phyloP scores from a whole-genome alignment of 2,329 filamentous ascomycete species.

The Pyrenophora tritici-repentis region DNA sequence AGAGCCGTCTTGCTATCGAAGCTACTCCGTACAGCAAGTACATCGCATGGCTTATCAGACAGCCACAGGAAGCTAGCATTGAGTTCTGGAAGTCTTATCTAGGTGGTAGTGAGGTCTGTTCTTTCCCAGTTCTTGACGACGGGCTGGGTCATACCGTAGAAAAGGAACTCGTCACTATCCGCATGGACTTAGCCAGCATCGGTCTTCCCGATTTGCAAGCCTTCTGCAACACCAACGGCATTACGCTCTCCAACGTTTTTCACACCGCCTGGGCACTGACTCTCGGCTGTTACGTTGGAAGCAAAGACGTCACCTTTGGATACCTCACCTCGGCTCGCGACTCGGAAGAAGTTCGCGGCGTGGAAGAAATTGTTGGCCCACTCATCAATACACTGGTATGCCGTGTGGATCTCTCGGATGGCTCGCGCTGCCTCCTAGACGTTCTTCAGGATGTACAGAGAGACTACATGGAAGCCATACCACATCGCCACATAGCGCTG shows the following conservation, averaged over 20 bases:
- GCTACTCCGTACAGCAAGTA: conserved; percentile 42
- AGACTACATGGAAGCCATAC: conserved; percentile 54
- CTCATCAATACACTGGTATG: conserved; percentile 55
- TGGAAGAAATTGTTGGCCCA: conserved; percentile 53
- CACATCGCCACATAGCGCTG: conserved; percentile 51
- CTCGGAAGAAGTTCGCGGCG: conserved; percentile 43
- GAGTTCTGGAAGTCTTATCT: conserved; percentile 43
- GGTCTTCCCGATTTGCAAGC: conserved; percentile 34
- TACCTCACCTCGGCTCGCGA: conserved; percentile 52
- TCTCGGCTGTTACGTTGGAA: conserved; percentile 46
- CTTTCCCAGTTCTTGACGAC: conserved; percentile 40
- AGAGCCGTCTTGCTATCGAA: conserved; percentile 24
- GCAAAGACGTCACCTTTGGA: conserved; percentile 51
- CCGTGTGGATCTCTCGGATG: conserved; percentile 46
- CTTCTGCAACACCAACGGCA: conserved; percentile 50
- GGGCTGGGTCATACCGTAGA: conserved; percentile 15
- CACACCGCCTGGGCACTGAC: conserved; percentile 50
- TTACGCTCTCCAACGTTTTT: conserved; percentile 56
- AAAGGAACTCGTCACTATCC: conserved; percentile 33
- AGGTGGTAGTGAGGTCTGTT: conserved; percentile 37
- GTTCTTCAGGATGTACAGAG: conserved; percentile 51
- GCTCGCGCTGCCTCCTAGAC: conserved; percentile 42
- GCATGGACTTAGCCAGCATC: conserved; percentile 35
- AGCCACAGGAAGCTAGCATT: conserved; percentile 33
- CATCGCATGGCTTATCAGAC: conserved; percentile 35